Evolutionary conservation across 192 early-diverging fungal genomes (phyloP), one percentile per base, ranked within the genome.

Genomic region (Rhizophagus prolifer): DNA sequence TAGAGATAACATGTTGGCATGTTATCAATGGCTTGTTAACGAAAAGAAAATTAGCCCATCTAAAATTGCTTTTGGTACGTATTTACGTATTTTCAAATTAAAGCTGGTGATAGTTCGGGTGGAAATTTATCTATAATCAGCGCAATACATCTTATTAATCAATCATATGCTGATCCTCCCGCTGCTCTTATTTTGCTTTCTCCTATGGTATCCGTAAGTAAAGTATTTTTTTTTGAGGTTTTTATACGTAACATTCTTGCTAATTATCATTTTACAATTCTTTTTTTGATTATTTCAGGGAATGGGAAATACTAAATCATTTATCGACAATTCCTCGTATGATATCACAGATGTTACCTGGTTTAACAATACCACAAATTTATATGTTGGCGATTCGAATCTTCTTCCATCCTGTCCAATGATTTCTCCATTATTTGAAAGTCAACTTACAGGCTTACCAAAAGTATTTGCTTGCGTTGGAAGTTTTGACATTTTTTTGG

Each of bases 101-200:
- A n/a, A n/a, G 75, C 44, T 44, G 75, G 75, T 68, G 75, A 76
- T 58, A 76, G 75, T 50, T 30, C 64, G 5, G 75, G 75, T n/a
- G 75, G 46, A 68, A 76, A 76, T 59, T 28, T 68, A 6, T 26
- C 64, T 25, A 0, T 46, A 34, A 21, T 54, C 23, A 19, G 28
- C 9, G 30, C 75, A 4, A 12, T 76, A 30, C 10, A 76, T n/a
- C 14, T 76, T 36, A 10, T 76, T 1, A 25, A 54, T 5, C 30
- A 68, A 28, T 34, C 19, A 23, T 58, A 9, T 21, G 1, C 10
- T 13, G 41, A 44, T 44, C 65, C 65, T 30, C 64, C 47, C 9
- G 50, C 75, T 10, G 19, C 64, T 19, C 16, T 76, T 9, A 26
- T 76, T 2, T 26, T 66, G 6, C 58, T 68, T 12, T 76, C 75